Evolutionary conservation across 306 rosid species (phyloP).

Genomic region (Lagenaria siceraria): DNA sequence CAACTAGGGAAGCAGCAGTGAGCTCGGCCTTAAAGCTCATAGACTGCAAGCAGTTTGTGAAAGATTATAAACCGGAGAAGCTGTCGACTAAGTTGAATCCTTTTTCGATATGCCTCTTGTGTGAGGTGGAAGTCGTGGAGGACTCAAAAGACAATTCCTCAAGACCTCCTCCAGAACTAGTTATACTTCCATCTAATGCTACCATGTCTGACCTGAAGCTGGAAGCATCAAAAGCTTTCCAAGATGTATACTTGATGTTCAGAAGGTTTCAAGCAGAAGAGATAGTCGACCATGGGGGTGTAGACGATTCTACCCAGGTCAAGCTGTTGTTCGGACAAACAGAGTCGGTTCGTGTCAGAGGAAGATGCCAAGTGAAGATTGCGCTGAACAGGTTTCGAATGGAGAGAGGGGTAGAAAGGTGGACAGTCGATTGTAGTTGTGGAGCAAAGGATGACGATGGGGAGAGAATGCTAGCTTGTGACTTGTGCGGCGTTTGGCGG

Average conservation of each 20-base stretch:
- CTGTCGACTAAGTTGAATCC: conserved; percentile 17
- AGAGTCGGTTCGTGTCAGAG: conserved; percentile 38
- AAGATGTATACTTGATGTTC: conserved; percentile 65
- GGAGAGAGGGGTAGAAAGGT: conserved; percentile 88
- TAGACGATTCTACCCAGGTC: conserved; percentile 60
- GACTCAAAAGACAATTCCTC: conserved; percentile 37
- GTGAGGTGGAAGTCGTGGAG: conserved; percentile 49
- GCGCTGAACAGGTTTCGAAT: conserved; percentile 60
- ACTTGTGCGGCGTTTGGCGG: conserved; percentile 72
- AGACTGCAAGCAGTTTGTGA: conserved; percentile 95
- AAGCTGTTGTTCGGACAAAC: conserved; percentile 44
- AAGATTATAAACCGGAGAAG: conserved; percentile 44
- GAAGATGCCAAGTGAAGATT: conserved; percentile 53
- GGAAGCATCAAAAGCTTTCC: conserved; percentile 67
- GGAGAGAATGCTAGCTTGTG: conserved; percentile 95
- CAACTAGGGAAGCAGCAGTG: conserved; percentile 38
- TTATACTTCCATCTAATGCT: conserved; percentile 47
- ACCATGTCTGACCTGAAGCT: conserved; percentile 54
- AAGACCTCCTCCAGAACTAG: conserved; percentile 53
- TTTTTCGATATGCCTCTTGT: conserved; percentile 27
- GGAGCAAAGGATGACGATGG: conserved; percentile 96
- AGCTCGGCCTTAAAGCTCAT: conserved; percentile 65
- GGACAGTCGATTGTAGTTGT: conserved; percentile 92
- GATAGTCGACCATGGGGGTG: conserved; percentile 44
- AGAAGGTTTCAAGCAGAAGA: conserved; percentile 65